Evolutionary conservation across 164 flowering plant species (phyloP), one percentile per base, ranked within the genome.

Genomic region (Pachysandra terminalis): DNA sequence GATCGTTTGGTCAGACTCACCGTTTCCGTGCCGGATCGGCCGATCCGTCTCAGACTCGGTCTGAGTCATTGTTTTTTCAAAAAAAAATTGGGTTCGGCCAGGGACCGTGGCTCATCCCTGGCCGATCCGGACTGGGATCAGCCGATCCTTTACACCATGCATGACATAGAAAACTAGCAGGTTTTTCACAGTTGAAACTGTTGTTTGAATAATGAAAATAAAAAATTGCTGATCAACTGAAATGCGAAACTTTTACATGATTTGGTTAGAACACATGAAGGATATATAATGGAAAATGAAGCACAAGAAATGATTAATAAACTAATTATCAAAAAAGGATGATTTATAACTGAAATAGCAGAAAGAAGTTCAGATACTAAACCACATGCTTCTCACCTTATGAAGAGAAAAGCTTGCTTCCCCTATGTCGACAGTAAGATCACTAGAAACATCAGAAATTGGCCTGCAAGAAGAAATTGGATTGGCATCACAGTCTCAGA

Each of bases 371-470:
- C 3, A 52, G 40, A 26, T 51, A 16, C 26, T 22, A 14, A 49
- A 58, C 21, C 19, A 57, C 24, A 68, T 22, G 28, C 22, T 40
- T 66, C 78, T 68, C 74, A 92, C 99, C 89, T 93, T 95, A 81
- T 95, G 99, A 71, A 92, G 91, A n/a, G 94, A 81, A 72, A 92
- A 89, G 74, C 77, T 86, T 63, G 90, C 70, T 59, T 78, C 72
- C 71, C 93, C 97, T 3, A 95, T 87, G 71, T 95, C 96, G 53
- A 95, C 71, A 0, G 84, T 88, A 59, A 95, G 90, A 79, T 95
- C 99, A 76, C 98, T 90, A 7, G 99, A 89, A 67, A 90, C 97
- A 78, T 95, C 98, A 35, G 98, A 92, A 71, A 89, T 89, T 19
- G 98, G 99, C 99, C 99, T 95, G 95, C 80, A 82, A 82, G 26